phyloP scores from a whole-genome alignment of 2,329 filamentous ascomycete genomes.

The Leptographium galeiforme region DNA sequence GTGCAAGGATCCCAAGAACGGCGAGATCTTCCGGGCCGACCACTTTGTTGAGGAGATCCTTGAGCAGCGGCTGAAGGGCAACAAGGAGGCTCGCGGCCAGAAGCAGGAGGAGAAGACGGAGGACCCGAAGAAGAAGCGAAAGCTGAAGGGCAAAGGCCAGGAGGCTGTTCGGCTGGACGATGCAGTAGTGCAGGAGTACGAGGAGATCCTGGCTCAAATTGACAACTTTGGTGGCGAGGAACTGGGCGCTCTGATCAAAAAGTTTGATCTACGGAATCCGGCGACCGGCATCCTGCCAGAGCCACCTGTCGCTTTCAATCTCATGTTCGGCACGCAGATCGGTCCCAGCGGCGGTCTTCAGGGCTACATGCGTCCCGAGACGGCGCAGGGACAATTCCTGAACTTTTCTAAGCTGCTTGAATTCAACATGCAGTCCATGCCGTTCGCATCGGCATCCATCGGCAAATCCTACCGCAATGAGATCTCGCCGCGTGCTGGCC shows the following conservation, averaged over 20 bases:
- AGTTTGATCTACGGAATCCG: conserved; percentile 85
- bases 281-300: conserved; percentile 62
- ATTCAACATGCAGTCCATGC: conserved; percentile 91
- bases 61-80: conserved; percentile 71
- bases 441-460: conserved; percentile 92
- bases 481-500: conserved; percentile 82
- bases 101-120: conserved; percentile 56
- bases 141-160: conserved; percentile 74
- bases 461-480: conserved; percentile 98
- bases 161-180: conserved; percentile 80
- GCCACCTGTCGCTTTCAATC: conserved; percentile 83
- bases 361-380: conserved; percentile 84
- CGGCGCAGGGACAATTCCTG: conserved; percentile 93
- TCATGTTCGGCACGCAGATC: conserved; percentile 97
- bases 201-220: conserved; percentile 80
- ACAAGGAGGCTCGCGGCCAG: conserved; percentile 76
- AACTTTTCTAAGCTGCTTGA: conserved; percentile 90
- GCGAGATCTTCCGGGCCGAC: conserved; percentile 90
- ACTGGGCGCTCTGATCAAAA: conserved; percentile 76
- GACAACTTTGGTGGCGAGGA: conserved; percentile 88
- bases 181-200: conserved; percentile 74
- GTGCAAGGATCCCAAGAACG: conserved; percentile 97
- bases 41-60: conserved; percentile 93
- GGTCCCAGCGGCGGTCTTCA: conserved; percentile 75
- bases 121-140: conserved; percentile 49